These are phyloP conservation scores for Tanacetum coccineum DNA, from an alignment of 129 eudicot species.

Conservation along the genomic window DNA sequence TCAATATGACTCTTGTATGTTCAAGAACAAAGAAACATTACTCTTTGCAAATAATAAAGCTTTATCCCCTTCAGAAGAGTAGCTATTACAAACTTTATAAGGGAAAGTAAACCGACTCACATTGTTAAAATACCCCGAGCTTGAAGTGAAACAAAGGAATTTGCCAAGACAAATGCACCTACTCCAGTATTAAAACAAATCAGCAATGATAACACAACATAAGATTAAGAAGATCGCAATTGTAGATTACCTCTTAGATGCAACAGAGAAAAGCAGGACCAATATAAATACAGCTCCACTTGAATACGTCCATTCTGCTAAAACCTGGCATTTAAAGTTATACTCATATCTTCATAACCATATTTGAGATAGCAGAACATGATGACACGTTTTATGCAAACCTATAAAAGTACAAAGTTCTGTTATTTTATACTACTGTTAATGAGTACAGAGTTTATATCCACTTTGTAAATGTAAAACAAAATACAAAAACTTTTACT, in stretches of 20 bases:
- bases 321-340: slow-evolving; percentile 46
- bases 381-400: too few species aligned
- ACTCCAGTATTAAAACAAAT: too few species aligned
- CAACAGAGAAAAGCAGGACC: slow-evolving; percentile 39
- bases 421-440: background rate
- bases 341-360: too few species aligned
- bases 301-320: slow-evolving; percentile 66
- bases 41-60: too few species aligned
- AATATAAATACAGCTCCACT: slow-evolving; percentile 34
- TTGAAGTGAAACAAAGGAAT: slow-evolving; percentile 87
- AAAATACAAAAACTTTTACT: background rate
- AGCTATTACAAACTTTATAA: too few species aligned
- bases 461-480: background rate
- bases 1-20: background rate
- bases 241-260: slow-evolving; percentile 47
- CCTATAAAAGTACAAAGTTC: slow-evolving; percentile 11
- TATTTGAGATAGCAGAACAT: too few species aligned
- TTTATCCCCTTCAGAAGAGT: too few species aligned
- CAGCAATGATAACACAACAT: background rate
- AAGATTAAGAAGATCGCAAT: slow-evolving; percentile 11
- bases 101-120: slow-evolving; percentile 38
- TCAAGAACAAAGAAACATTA: too few species aligned
- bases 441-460: slow-evolving; percentile 6
- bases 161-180: too few species aligned
- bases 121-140: slow-evolving; percentile 67